Evolutionary conservation across 495 filamentous ascomycete species (phyloP), one percentile per base, ranked within the genome.

Genomic region (Penicillium maclennaniae): DNA sequence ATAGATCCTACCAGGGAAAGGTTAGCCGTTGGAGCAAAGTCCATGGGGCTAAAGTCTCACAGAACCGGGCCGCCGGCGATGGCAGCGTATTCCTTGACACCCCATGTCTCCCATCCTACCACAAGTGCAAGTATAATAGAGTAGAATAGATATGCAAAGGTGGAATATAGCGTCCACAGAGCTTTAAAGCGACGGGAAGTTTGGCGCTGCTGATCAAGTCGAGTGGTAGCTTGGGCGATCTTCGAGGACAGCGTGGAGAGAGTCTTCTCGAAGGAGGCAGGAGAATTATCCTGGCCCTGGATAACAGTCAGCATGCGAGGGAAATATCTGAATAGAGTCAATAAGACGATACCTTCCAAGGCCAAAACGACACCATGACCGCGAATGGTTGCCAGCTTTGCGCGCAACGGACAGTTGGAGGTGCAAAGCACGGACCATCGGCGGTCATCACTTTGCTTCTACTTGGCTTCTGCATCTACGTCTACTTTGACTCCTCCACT

Each of bases 251-350:
- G 81, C 10, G 83, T 79, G 15, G 88, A 87, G 39, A 98, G 85
- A 0, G 86, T 82, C 72, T 91, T 95, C 69, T 98, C 93, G 61
- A 97, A 98, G 6, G 84, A 87, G 37, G 92, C 92, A 2, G 92
- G 87, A 58, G 92, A 96, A 67, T 81, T 87, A 61, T 88, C 83
- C 53, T 90, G 81, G 70, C 86, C 83, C 89, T 95, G 60, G 15
- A 50, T 19, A 45, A 49, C 27, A 34, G 46, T 51, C 48, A 45
- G 56, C 14, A 26, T 7, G 19, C 45, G 3, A 51, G 19, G 23
- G 41, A 36, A 21, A 23, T 23, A 23, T 5, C 31, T 21, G 19
- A 17, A 6, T 7, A 31, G 17, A 10, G 27, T 12, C 8, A 12
- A 15, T 28, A 43, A 17, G 38, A 28, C 23, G 71, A 67, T 69